A percentile compares a stretch with the other conserved stretches of the same genome.
Conservation (phyloP, 176 grass and related monocot species). For the Areca catechu region DNA sequence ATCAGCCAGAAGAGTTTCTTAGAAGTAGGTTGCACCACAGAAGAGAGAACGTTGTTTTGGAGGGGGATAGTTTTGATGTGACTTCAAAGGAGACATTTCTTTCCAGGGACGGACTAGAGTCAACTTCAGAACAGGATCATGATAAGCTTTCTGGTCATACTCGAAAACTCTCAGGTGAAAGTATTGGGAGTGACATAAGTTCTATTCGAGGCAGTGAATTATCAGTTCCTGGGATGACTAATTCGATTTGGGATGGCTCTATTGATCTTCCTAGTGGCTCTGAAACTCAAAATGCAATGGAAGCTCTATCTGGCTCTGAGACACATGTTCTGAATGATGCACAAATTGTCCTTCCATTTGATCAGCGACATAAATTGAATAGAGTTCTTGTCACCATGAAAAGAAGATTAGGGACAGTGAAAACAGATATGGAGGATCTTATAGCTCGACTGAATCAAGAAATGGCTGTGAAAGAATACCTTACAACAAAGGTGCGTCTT, state of each 20-base stretch:
- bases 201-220: constrained; percentile 87
- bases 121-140: constrained; percentile 36
- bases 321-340: constrained; percentile 45
- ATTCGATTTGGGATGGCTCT: constrained; percentile 60
- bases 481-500: constrained; percentile 73
- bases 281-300: constrained; percentile 48
- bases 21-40: constrained; percentile 26
- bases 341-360: constrained; percentile 79
- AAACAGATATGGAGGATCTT: constrained; percentile 99
- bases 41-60: constrained; percentile 26
- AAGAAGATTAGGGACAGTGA: constrained; percentile 71
- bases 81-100: constrained; percentile 22
- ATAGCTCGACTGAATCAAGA: constrained; percentile 95
- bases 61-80: constrained; percentile 29
- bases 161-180: constrained; percentile 85
- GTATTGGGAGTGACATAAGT: constrained; percentile 86
- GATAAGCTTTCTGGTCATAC: constrained; percentile 46
- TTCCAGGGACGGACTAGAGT: constrained; percentile 11
- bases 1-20: constrained; percentile 29
- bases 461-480: constrained; percentile 94
- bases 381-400: constrained; percentile 78
- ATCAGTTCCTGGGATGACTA: constrained; percentile 51
- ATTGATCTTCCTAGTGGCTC: constrained; percentile 44
- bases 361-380: constrained; percentile 72
- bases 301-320: constrained; percentile 38